A percentile compares a stretch with the other conserved stretches of the same genome.
These are phyloP conservation scores for Xanthoconium separans DNA, from an alignment of 1,284 basidiomycete species.

Conservation along the genomic window DNA sequence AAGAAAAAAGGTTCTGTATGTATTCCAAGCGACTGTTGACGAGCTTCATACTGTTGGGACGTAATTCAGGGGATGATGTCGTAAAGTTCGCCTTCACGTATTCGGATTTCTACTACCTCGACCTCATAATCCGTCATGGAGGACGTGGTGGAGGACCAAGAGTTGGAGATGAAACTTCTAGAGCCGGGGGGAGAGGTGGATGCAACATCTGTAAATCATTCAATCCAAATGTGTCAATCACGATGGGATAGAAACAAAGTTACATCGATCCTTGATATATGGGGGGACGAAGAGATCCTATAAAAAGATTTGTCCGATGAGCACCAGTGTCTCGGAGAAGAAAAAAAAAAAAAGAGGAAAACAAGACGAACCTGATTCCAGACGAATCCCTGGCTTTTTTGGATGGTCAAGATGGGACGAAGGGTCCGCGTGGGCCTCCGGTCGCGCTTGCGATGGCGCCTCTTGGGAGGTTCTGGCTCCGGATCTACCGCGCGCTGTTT, in stretches of 20 bases:
- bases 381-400: slow-evolving; percentile 81
- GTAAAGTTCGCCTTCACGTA: slow-evolving; percentile 71
- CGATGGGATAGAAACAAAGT: slow-evolving; percentile 35
- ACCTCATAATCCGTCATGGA: slow-evolving; percentile 70
- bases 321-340: background rate
- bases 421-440: slow-evolving; percentile 59
- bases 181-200: slow-evolving; percentile 77
- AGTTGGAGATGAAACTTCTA: slow-evolving; percentile 62
- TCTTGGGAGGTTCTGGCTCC: slow-evolving; percentile 43
- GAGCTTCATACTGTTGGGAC: slow-evolving; percentile 1
- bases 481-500: slow-evolving; percentile 73
- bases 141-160: slow-evolving; percentile 64
- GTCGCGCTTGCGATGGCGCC: slow-evolving; percentile 52
- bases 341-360: background rate
- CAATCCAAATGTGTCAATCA: background rate
- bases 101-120: slow-evolving; percentile 81
- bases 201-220: slow-evolving; percentile 57
- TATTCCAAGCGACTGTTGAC: slow-evolving; percentile 20
- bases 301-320: slow-evolving; percentile 2
- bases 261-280: slow-evolving; percentile 85
- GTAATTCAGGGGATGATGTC: slow-evolving; percentile 64
- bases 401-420: slow-evolving; percentile 79
- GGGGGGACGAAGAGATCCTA: slow-evolving; percentile 82
- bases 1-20: slow-evolving; percentile 4
- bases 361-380: slow-evolving; percentile 74